Conservation (phyloP, 768 basidiomycete genomes). For the Termitomyces heimii region DNA sequence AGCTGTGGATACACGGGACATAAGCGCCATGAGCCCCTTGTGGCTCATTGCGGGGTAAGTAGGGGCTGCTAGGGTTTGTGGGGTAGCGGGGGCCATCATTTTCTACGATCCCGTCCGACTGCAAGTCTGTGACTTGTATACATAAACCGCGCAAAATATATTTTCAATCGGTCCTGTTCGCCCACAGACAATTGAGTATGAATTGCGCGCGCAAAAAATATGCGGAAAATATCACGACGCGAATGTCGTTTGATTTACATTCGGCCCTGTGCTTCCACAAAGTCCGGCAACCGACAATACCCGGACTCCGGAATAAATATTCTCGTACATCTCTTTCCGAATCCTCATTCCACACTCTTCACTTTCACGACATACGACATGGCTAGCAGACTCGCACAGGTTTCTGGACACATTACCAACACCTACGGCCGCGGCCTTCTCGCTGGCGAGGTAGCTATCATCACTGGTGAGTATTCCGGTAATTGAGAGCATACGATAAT, state of each 20-base stretch:
- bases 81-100: not conserved
- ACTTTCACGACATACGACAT: constrained; percentile 21
- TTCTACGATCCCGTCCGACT: not conserved
- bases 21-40: not conserved
- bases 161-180: not conserved
- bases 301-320: constrained; percentile 5
- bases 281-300: constrained; percentile 5
- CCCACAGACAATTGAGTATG: not conserved
- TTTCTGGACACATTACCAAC: constrained; percentile 64
- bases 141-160: not conserved
- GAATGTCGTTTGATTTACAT: not conserved
- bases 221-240: not conserved
- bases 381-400: constrained; percentile 59
- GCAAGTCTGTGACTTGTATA: not conserved
- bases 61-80: too few species aligned
- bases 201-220: not conserved
- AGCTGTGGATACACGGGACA: not conserved
- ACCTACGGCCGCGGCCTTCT: constrained; percentile 52
- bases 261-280: not conserved
- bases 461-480: constrained; percentile 54
- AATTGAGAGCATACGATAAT: not conserved
- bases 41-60: not conserved
- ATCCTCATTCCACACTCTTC: not conserved
- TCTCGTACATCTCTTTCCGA: not conserved
- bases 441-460: constrained; percentile 75